Conservation (phyloP, 2,329 filamentous ascomycete species). For the Nothophaeocryptopus gaeumannii region DNA sequence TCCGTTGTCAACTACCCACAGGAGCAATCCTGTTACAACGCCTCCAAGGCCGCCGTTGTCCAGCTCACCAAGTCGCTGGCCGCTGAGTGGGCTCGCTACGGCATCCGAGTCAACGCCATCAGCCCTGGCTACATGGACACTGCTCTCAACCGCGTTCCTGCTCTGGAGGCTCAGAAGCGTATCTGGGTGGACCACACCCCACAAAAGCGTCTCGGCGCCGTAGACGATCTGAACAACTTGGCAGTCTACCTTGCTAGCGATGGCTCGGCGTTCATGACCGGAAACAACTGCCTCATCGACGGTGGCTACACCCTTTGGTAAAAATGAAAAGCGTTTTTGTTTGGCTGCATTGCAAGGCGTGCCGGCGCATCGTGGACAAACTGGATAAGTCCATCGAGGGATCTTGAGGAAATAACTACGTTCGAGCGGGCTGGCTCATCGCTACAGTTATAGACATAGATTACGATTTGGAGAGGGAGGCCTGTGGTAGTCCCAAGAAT, state of each 20-base stretch:
- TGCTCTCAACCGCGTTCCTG: conserved; percentile 72
- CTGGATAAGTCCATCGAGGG: no score
- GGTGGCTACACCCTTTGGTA: conserved; percentile 64
- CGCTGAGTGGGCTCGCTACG: conserved; percentile 79
- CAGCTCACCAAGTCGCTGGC: conserved; percentile 77
- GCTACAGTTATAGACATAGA: conserved; percentile 15
- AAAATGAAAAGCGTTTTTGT: conserved; percentile 1
- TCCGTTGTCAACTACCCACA: conserved; percentile 55
- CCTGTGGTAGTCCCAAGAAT: no score
- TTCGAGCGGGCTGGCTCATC: conserved; percentile 2
- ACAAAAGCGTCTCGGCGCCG: conserved; percentile 67
- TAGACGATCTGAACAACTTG: conserved; percentile 74
- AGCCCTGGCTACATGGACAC: conserved; percentile 87
- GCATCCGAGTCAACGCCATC: conserved; percentile 80
- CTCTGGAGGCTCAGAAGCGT: conserved; percentile 76
- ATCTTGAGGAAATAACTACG: neutral
- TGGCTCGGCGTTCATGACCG: conserved; percentile 73
- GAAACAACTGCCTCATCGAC: conserved; percentile 69
- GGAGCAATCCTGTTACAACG: conserved; percentile 80
- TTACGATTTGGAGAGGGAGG: conserved; percentile 9
- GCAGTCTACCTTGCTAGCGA: conserved; percentile 74
- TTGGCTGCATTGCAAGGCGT: conserved; percentile 16
- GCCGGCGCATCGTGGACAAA: conserved; percentile 5
- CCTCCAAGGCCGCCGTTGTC: conserved; percentile 76
- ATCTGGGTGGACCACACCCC: conserved; percentile 74